phyloP scores from a whole-genome alignment of 352 stramenopile genomes.

The Saprolegnia diclina region DNA sequence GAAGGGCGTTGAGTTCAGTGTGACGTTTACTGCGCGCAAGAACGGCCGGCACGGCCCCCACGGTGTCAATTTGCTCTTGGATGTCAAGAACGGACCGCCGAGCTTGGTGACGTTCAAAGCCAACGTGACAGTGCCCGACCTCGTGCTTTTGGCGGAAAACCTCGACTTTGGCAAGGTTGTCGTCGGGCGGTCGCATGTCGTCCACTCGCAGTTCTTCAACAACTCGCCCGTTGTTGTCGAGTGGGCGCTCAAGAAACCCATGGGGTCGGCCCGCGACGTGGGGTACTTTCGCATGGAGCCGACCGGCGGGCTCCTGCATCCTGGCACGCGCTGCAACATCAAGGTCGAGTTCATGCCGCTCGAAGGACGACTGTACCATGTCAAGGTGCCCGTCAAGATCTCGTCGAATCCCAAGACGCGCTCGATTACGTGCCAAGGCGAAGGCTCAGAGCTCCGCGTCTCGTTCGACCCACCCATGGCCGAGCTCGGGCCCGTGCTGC shows the following conservation, averaged over 20 bases:
- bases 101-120: slow-evolving; percentile 82
- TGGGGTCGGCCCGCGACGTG: slow-evolving; percentile 75
- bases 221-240: slow-evolving; percentile 77
- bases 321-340: slow-evolving; percentile 78
- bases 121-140: slow-evolving; percentile 87
- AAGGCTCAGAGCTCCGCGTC: slow-evolving; percentile 73
- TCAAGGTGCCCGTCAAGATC: slow-evolving; percentile 88
- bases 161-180: slow-evolving; percentile 89
- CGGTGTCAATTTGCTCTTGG: slow-evolving; percentile 76
- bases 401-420: slow-evolving; percentile 69
- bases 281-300: slow-evolving; percentile 77
- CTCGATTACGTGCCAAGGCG: slow-evolving; percentile 65
- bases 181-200: slow-evolving; percentile 80
- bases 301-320: slow-evolving; percentile 58
- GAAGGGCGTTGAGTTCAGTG: slow-evolving; percentile 80
- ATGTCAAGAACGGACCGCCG: slow-evolving; percentile 87
- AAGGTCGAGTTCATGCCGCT: slow-evolving; percentile 87
- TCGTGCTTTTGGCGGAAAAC: slow-evolving; percentile 70
- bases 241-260: slow-evolving; percentile 89
- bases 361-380: slow-evolving; percentile 60
- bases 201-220: slow-evolving; percentile 91
- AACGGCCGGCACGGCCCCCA: slow-evolving; percentile 73
- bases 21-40: slow-evolving; percentile 88
- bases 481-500: slow-evolving; percentile 84
- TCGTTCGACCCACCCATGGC: slow-evolving; percentile 75